Conservation (phyloP, 305 asterid species). For the Solanum hybrid region DNA sequence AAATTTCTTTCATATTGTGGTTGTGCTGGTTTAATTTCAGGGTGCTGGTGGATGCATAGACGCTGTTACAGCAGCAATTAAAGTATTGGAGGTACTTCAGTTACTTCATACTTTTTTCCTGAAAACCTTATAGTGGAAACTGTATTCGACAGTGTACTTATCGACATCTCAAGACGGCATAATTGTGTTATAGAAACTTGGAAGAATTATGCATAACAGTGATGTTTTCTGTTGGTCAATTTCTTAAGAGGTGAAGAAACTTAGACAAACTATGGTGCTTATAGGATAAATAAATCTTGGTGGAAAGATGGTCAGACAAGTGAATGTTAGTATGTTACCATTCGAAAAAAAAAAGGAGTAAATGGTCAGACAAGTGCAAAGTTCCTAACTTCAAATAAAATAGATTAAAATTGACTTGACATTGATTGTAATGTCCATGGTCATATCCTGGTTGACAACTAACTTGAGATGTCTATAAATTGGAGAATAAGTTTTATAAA, state of each 20-base stretch:
- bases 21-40: slow-evolving; percentile 21
- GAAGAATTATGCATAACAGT: neutral
- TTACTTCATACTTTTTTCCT: neutral
- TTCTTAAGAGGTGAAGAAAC: neutral
- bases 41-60: slow-evolving; percentile 62
- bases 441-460: neutral
- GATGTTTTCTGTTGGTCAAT: neutral
- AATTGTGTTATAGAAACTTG: neutral
- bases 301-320: neutral
- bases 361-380: neutral
- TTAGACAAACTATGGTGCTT: neutral
- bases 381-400: neutral
- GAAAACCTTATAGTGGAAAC: neutral
- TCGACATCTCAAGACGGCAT: neutral
- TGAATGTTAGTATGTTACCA: neutral
- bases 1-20: neutral
- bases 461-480: neutral
- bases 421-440: neutral
- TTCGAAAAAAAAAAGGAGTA: neutral
- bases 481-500: neutral
- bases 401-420: neutral
- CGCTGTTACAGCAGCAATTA: slow-evolving; percentile 80
- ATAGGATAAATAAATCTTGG: neutral
- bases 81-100: slow-evolving; percentile 63
- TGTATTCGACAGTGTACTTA: neutral